phyloP scores from a whole-genome alignment of 345 rosid genomes.

The Cardamine occulta region DNA sequence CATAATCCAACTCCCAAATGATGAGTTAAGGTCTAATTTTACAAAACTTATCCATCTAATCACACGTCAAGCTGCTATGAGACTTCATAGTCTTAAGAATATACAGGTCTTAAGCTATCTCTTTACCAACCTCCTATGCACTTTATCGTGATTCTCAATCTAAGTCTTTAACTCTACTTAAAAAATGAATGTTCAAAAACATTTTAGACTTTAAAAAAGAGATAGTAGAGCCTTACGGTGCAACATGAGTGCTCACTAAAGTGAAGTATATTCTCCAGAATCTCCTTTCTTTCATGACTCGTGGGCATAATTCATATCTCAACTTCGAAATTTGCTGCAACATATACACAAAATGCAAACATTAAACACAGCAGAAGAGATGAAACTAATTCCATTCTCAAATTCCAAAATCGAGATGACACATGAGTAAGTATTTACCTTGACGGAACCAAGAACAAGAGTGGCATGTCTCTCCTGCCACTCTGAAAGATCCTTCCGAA shows the following conservation, averaged over 20 bases:
- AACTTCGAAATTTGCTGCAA: slow-evolving; percentile 81
- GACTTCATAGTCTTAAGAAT: slow-evolving; percentile 7
- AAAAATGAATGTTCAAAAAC: neutral
- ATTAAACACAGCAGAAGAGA: neutral
- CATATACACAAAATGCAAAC: slow-evolving; percentile 19
- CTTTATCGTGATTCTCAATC: slow-evolving; percentile 13
- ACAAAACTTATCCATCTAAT: slow-evolving; percentile 14
- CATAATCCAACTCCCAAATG: slow-evolving; percentile 32
- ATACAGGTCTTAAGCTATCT: slow-evolving; percentile 5
- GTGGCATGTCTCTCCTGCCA: slow-evolving; percentile 99
- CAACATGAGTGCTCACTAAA: slow-evolving; percentile 88
- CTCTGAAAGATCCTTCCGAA: slow-evolving; percentile 83
- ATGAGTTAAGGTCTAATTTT: neutral
- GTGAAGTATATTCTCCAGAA: slow-evolving; percentile 97
- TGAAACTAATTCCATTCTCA: neutral
- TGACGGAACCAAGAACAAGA: slow-evolving; percentile 83
- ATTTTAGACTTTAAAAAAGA: neutral
- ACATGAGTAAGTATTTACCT: slow-evolving; percentile 53
- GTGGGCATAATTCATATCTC: slow-evolving; percentile 89
- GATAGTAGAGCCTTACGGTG: slow-evolving; percentile 58
- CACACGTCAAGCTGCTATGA: neutral
- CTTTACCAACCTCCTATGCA: neutral
- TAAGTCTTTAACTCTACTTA: slow-evolving; percentile 2
- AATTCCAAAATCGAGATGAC: neutral
- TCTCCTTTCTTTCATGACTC: slow-evolving; percentile 85